phyloP scores from a whole-genome alignment of 2,329 filamentous ascomycete species.

The Escovopsis sp. region DNA sequence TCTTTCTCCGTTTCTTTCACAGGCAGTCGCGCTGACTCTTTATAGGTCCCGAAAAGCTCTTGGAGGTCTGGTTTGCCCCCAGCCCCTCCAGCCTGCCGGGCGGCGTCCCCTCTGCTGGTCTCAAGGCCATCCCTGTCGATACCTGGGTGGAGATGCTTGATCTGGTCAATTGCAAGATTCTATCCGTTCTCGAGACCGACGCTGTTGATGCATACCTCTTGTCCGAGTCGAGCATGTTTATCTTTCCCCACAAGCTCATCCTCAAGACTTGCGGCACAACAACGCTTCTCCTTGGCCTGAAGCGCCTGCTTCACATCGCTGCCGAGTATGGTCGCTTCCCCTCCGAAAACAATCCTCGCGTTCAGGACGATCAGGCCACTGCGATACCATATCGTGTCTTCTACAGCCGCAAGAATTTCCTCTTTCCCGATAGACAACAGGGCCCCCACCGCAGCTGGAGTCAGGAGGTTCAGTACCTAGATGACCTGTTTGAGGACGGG shows the following conservation, averaged over 20 bases:
- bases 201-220: constrained; percentile 92
- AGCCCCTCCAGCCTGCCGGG: constrained; percentile 58
- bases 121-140: constrained; percentile 73
- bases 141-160: constrained; percentile 96
- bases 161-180: constrained; percentile 93
- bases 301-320: constrained; percentile 84
- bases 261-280: constrained; percentile 98
- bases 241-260: constrained; percentile 98
- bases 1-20: too few species aligned
- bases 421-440: constrained; percentile 87
- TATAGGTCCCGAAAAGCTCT: constrained; percentile 79
- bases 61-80: constrained; percentile 95
- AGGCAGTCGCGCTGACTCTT: constrained; percentile 4
- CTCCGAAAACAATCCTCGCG: constrained; percentile 51
- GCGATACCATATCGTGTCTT: constrained; percentile 92
- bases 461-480: constrained; percentile 83
- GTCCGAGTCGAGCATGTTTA: constrained; percentile 99
- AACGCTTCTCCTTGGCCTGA: constrained; percentile 76
- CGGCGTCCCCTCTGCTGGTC: constrained; percentile 54
- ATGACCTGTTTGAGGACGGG: constrained; percentile 79
- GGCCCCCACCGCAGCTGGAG: constrained; percentile 96
- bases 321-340: constrained; percentile 80
- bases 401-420: constrained; percentile 97
- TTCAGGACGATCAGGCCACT: constrained; percentile 53
- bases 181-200: constrained; percentile 86